phyloP scores from a whole-genome alignment of 139 green algal genomes.

The Coccomyxa sp. region DNA sequence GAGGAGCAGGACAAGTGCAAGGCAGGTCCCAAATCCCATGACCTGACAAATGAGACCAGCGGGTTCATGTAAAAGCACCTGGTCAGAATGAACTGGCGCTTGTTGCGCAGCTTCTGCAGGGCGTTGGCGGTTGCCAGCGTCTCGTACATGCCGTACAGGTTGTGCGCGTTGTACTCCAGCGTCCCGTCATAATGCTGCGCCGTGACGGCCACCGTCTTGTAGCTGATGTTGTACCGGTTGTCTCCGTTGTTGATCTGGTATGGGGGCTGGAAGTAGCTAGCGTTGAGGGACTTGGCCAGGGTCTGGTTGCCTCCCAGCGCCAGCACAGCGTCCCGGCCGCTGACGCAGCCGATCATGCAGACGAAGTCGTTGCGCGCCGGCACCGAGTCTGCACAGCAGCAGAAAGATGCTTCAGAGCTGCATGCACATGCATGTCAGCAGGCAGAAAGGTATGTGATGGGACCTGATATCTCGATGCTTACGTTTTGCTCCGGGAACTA shows the following conservation, averaged over 20 bases:
- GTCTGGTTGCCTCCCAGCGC: background rate
- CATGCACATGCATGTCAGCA: no score
- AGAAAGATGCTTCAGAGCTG: background rate
- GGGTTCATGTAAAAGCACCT: conserved; percentile 6
- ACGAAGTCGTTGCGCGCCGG: conserved; percentile 1
- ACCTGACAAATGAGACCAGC: background rate
- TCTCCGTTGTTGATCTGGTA: conserved; percentile 48
- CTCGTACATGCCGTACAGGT: conserved; percentile 42
- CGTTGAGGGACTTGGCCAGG: background rate
- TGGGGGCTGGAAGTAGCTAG: conserved; percentile 25
- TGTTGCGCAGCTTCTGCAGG: conserved; percentile 6
- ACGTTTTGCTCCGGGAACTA: no score
- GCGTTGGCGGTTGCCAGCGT: conserved; percentile 3
- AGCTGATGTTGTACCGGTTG: conserved; percentile 5
- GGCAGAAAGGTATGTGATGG: no score
- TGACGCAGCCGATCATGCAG: background rate
- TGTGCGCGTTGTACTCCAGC: conserved; percentile 47
- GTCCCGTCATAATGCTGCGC: conserved; percentile 25
- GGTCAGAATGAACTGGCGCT: conserved; percentile 42
- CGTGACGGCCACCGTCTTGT: conserved; percentile 33
- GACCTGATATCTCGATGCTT: no score
- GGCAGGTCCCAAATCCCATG: background rate
- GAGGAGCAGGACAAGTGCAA: background rate
- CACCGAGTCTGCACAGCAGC: background rate
- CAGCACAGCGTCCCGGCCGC: background rate